Percentiles rank a stretch among this genome's conserved stretches.
These are phyloP conservation scores for Phytophthora foliorum DNA, from an alignment of 352 stramenopile species.

Conservation along the genomic window DNA sequence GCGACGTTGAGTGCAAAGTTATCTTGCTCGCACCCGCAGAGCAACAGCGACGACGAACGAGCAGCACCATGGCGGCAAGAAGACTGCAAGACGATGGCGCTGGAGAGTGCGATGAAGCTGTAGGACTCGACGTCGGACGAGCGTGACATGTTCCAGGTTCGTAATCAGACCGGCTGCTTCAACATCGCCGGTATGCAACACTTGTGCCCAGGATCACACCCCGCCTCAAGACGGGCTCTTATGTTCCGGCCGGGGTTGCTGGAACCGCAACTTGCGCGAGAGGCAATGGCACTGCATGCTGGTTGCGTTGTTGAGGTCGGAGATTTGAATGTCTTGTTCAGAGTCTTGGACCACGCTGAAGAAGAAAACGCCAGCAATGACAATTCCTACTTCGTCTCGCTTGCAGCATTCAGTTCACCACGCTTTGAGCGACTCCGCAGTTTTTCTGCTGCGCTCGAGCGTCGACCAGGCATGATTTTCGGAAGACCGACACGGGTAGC, in stretches of 20 bases:
- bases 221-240: too few relatives aligned
- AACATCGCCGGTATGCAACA: not conserved
- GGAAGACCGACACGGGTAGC: slow-evolving; percentile 15
- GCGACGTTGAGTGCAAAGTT: not conserved
- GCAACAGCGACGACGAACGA: not conserved
- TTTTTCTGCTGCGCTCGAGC: slow-evolving; percentile 42
- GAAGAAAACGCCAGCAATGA: not conserved
- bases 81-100: too few relatives aligned
- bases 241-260: too few relatives aligned
- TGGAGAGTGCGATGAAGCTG: not conserved
- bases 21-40: not conserved
- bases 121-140: slow-evolving; percentile 13
- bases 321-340: too few relatives aligned
- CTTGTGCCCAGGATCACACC: too few relatives aligned
- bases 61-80: not conserved
- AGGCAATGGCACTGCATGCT: too few relatives aligned
- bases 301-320: too few relatives aligned
- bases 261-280: too few relatives aligned
- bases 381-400: not conserved
- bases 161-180: slow-evolving; percentile 12
- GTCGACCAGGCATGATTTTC: slow-evolving; percentile 21
- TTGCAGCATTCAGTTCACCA: not conserved
- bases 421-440: slow-evolving; percentile 32
- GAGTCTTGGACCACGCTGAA: too few relatives aligned
- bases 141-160: slow-evolving; percentile 14